phyloP scores from a whole-genome alignment of 1,284 basidiomycete genomes.

The Leccinum griseonigrum region DNA sequence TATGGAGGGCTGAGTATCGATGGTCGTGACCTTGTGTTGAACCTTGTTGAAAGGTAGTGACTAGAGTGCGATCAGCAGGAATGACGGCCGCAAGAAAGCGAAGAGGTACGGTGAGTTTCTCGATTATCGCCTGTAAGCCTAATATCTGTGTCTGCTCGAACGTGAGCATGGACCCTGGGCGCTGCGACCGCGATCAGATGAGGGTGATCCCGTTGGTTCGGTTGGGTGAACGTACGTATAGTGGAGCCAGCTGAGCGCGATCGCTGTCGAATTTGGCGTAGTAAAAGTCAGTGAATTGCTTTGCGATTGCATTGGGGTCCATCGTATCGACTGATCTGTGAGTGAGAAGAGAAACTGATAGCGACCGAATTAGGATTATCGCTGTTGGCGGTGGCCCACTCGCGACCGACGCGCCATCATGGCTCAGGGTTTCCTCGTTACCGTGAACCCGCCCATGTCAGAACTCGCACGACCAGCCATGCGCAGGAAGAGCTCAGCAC shows the following conservation, averaged over 20 bases:
- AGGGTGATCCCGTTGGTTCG: conserved; percentile 18
- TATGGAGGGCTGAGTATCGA: conserved; percentile 88
- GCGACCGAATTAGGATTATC: conserved; percentile 19
- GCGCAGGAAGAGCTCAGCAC: conserved; percentile 81
- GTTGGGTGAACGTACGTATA: conserved; percentile 65
- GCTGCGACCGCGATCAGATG: conserved; percentile 46
- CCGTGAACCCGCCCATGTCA: conserved; percentile 26
- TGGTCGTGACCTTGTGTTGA: conserved; percentile 78
- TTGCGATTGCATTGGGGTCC: conserved; percentile 64
- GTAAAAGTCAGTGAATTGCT: conserved; percentile 76
- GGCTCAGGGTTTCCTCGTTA: conserved; percentile 16
- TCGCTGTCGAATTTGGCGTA: conserved; percentile 69
- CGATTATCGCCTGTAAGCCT: conserved; percentile 63
- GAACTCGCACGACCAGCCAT: conserved; percentile 52
- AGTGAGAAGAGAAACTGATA: conserved; percentile 2
- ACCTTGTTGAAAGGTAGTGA: conserved; percentile 81
- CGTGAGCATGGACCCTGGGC: conserved; percentile 83
- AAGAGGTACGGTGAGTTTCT: conserved; percentile 72
- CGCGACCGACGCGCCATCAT: conserved; percentile 6
- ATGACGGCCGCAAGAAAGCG: neutral
- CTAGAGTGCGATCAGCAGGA: conserved; percentile 41
- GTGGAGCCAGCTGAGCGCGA: conserved; percentile 49
- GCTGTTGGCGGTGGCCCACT: conserved; percentile 2
- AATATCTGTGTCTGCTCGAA: conserved; percentile 74
- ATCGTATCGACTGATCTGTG: conserved; percentile 49